phyloP scores from a whole-genome alignment of 228 moss, liverwort and hornwort species.

The Sphagnum magellanicum region DNA sequence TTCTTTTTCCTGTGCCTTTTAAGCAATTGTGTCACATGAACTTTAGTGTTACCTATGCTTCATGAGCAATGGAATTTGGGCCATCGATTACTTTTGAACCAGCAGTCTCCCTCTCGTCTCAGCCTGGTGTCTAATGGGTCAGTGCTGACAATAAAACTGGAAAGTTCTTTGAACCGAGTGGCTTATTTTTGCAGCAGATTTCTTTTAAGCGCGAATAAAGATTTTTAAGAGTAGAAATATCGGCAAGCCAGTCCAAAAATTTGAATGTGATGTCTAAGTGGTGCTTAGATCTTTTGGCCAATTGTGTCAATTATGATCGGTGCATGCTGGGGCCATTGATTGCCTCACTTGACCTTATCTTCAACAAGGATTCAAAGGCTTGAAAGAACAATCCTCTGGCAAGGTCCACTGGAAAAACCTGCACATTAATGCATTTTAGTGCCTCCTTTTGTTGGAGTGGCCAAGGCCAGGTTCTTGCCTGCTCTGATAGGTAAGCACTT shows the following conservation, averaged over 20 bases:
- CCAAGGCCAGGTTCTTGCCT: constrained; percentile 87
- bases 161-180: no score
- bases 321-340: constrained; percentile 69
- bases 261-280: constrained; percentile 63
- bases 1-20: no score
- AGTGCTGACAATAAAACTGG: no score
- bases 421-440: constrained; percentile 76
- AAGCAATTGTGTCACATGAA: no score
- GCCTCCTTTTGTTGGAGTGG: constrained; percentile 60
- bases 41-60: no score
- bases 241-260: constrained; percentile 52
- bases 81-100: no score
- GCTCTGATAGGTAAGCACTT: constrained; percentile 76
- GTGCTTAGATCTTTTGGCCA: constrained; percentile 91
- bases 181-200: no score
- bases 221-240: constrained; percentile 73
- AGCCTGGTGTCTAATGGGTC: no score
- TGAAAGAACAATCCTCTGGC: constrained; percentile 78
- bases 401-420: constrained; percentile 98
- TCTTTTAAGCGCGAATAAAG: constrained; percentile 18
- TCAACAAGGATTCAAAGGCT: constrained; percentile 50
- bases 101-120: no score
- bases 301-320: constrained; percentile 77
- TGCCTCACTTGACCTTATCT: constrained; percentile 76
- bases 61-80: no score